Percentiles rank a stretch among this genome's conserved stretches.
phyloP scores from a whole-genome alignment of 768 basidiomycete genomes.

The Holtermannia corniformis region DNA sequence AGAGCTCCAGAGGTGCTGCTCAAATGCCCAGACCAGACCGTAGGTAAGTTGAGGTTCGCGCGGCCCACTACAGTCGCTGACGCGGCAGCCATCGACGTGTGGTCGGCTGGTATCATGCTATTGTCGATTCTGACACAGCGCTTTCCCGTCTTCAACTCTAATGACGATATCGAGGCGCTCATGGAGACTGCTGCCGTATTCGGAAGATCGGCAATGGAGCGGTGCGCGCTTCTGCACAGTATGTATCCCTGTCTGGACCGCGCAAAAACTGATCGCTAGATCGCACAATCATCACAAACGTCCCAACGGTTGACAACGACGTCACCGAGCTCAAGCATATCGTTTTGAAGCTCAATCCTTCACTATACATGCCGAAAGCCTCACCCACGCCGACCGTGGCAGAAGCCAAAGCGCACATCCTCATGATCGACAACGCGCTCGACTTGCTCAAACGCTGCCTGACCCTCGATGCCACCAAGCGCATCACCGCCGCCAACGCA shows the following conservation, averaged over 20 bases:
- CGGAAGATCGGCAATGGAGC: constrained; percentile 73
- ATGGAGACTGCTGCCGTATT: constrained; percentile 88
- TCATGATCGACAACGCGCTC: constrained; percentile 58
- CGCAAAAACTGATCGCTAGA: constrained; percentile 48
- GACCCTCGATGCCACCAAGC: constrained; percentile 64
- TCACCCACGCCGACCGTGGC: constrained; percentile 45
- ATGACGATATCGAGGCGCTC: constrained; percentile 86
- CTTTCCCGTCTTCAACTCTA: constrained; percentile 88
- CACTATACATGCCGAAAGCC: constrained; percentile 46
- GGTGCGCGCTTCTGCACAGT: constrained; percentile 82
- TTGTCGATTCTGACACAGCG: constrained; percentile 85
- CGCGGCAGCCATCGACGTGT: constrained; percentile 78
- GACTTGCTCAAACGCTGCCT: constrained; percentile 66
- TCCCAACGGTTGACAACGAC: constrained; percentile 62
- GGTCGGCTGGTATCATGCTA: constrained; percentile 87
- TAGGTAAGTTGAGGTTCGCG: constrained; percentile 54
- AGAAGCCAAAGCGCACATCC: constrained; percentile 45
- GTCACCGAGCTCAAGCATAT: constrained; percentile 65
- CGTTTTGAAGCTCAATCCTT: constrained; percentile 67
- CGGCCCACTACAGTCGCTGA: constrained; percentile 3
- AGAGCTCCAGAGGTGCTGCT: constrained; percentile 91
- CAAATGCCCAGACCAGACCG: constrained; percentile 86
- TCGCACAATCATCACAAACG: constrained; percentile 80
- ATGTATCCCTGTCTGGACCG: neutral
- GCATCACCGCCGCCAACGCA: constrained; percentile 66